A percentile compares a stretch with the other conserved stretches of the same genome.
Evolutionary conservation across 192 early-diverging fungal species (phyloP).

Genomic region (Linnemannia zychae): DNA sequence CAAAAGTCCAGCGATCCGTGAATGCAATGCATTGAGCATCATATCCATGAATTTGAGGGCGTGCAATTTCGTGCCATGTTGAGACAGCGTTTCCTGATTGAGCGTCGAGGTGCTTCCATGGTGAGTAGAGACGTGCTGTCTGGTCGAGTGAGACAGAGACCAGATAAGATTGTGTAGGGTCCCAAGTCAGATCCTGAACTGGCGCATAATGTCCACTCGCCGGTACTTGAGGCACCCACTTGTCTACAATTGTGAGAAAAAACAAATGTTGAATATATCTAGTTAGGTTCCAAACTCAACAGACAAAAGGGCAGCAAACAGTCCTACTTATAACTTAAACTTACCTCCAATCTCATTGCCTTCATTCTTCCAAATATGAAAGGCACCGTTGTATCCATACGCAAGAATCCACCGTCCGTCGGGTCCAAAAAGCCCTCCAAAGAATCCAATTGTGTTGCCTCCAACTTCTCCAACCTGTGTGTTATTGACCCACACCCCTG

Average conservation of each 20-base stretch:
- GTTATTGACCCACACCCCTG: conserved; percentile 88
- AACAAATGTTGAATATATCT: neutral
- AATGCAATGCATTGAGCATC: conserved; percentile 91
- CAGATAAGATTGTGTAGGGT: conserved; percentile 78
- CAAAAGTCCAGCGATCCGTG: conserved; percentile 77
- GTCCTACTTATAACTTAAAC: neutral
- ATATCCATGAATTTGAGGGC: conserved; percentile 98
- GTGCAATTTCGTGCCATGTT: conserved; percentile 92
- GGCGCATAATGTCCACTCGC: conserved; percentile 87
- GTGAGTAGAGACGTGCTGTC: conserved; percentile 86
- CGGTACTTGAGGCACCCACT: conserved; percentile 80
- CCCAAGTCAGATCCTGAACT: conserved; percentile 89
- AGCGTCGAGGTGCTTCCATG: conserved; percentile 67
- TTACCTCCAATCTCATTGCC: conserved; percentile 49
- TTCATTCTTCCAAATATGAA: conserved; percentile 84
- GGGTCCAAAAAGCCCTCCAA: conserved; percentile 79
- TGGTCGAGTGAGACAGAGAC: conserved; percentile 89
- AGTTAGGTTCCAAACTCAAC: no score
- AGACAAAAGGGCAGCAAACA: no score
- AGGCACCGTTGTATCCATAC: conserved; percentile 85
- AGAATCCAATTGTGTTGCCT: conserved; percentile 85
- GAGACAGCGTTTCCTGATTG: conserved; percentile 16
- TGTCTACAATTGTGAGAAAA: conserved; percentile 24
- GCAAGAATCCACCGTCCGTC: conserved; percentile 77
- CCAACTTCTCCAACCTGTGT: conserved; percentile 93